Evolutionary conservation across 73 alveolate genomes (phyloP), one percentile per base, ranked within the genome.

Genomic region (Diophrys appendiculata): DNA sequence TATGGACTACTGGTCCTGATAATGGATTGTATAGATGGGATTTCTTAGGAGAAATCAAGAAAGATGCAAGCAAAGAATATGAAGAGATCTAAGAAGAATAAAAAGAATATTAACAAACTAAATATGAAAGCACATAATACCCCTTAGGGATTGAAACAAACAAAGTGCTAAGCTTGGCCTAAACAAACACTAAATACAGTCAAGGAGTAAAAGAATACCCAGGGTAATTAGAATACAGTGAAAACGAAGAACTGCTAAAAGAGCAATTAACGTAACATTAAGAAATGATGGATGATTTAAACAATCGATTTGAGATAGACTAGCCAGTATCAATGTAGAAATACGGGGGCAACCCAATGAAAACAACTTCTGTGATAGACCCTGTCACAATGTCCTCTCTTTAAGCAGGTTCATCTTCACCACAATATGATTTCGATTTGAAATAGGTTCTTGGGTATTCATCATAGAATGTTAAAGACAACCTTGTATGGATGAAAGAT

Each of bases 11-110:
- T 52, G 90, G 94, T 2, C 87, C 80, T 60, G 56, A 65, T 13
- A 87, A 87, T 67, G 94, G 94, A 11, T 73, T 87, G 18, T 87
- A 55, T 52, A 69, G 55, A 30, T 87, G 94, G 94, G 27, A 35
- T 3, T 87, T 87, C 77, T 33, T 31, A 34, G 94, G 94, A 53
- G 90, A 80, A 60, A 68, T 28, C 54, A 76, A 77, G 32, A 88
- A 76, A 26, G 23, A 35, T 18, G 94, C 74, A 29, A 53, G 56
- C 22, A 28, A 54, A 55, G 83, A 87, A 60, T 43, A 69, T 43
- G 80, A 33, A 28, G 88, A 80, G 67, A 72, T 54, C 31, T 68
- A 68, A 1, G 69, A 78, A 52, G n/a, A 67, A 75, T 34, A 75
- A 43, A 18, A 43, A 43, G 60, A 43, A 5, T 43, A 18, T 11